Base-by-base conservation (phyloP, 1,284 basidiomycete genomes). In the Somion occarium region DNA sequence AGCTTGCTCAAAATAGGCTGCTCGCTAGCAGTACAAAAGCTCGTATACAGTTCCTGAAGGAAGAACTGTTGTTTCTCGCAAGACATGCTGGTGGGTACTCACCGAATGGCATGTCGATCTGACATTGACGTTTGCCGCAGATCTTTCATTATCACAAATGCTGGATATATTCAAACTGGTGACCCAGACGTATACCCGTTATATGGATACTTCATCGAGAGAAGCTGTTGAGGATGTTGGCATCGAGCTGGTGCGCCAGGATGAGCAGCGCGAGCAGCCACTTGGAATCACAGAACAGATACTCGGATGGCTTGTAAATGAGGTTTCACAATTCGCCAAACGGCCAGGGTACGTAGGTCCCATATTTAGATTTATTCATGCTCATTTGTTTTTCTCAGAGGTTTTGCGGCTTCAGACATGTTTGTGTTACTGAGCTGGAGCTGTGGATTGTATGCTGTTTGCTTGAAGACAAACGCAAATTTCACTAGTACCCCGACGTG, bases 361-460 rank as follows among this genome's bases (percentile, higher is more conserved):
- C 2, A 39, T 38, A 24, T 25, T 25, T 39, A 3, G 7, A 19
- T 59, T 56, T 41, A 42, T 38, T 49, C 45, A 38, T 51, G 39
- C 42, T 20, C 46, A 39, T 56, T 20, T 25, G n/a, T 55, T 50
- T 41, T 52, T 22, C 58, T 13, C 55, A 85, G 84, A 57, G 76
- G 83, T 4, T 76, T 79, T 60, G 83, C 86, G 1, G 70, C 84
- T 5, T 68, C 79, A 5, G 80, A 87, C 56, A 60, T 87, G 27
- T 88, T 87, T 61, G 80, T 88, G 18, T 76, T 93, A 4, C 72
- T 91, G 30, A 82, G 74, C 57, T 93, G 91, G 88, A 72, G 80
- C 5, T 86, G 83, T 60, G 75, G 74, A 12, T 65, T 91, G 38
- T 90, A 88, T 61, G 66, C 73, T 3, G 69, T 73, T 7, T 80